phyloP scores from a whole-genome alignment of 148 eudicot genomes.

The Rhododendron molle region DNA sequence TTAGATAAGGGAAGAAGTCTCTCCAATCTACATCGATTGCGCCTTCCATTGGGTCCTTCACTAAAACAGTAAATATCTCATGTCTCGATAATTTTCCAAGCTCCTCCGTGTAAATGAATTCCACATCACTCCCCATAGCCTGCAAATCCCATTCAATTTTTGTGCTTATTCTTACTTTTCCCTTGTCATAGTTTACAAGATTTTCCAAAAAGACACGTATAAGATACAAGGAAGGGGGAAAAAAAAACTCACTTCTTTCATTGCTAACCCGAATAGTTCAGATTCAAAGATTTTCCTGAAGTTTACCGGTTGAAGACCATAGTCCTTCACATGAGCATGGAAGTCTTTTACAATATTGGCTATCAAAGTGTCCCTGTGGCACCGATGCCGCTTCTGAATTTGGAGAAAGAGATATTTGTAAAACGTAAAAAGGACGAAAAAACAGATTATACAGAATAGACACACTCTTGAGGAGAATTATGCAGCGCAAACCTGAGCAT shows the following conservation, averaged over 20 bases:
- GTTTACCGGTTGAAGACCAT: constrained; percentile 44
- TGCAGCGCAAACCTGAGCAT: constrained; percentile 63
- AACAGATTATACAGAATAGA: background rate
- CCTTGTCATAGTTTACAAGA: background rate
- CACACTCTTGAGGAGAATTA: background rate
- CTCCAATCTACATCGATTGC: constrained; percentile 99
- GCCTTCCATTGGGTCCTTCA: constrained; percentile 79
- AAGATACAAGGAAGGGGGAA: background rate
- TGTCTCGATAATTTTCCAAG: constrained; percentile 52
- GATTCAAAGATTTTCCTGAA: constrained; percentile 61
- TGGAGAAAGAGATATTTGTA: background rate
- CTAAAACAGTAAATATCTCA: constrained; percentile 54
- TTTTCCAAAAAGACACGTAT: background rate
- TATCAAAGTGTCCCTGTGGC: constrained; percentile 58
- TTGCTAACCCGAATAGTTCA: constrained; percentile 67
- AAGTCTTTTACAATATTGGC: constrained; percentile 36
- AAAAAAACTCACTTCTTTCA: constrained; percentile 51
- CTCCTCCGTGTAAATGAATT: constrained; percentile 55
- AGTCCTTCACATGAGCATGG: constrained; percentile 25
- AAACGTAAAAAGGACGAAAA: background rate
- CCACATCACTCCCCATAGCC: constrained; percentile 66
- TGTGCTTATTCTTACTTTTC: background rate
- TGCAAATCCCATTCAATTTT: constrained; percentile 19
- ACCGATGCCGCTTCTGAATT: constrained; percentile 51
- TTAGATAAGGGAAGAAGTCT: constrained; percentile 87